phyloP scores from a whole-genome alignment of 768 basidiomycete genomes.

The Pleurotus salmoneostramineus region DNA sequence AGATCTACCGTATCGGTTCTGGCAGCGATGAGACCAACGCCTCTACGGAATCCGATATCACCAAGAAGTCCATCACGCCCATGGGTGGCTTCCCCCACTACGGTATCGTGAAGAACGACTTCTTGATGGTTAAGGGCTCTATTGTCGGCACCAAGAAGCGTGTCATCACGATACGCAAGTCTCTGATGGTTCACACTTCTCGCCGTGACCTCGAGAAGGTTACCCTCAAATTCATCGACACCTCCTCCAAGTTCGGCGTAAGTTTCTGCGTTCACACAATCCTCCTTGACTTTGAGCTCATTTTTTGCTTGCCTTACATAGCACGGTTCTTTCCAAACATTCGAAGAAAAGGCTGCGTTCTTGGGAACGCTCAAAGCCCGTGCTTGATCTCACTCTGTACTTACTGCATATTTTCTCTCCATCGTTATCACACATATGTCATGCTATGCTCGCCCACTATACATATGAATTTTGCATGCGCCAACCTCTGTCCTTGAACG shows the following conservation, averaged over 20 bases:
- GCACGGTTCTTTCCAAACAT: conserved; percentile 97
- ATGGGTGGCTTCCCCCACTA: conserved; percentile 99
- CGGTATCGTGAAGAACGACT: conserved; percentile 98
- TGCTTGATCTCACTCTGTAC: conserved; percentile 47
- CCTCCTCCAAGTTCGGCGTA: conserved; percentile 96
- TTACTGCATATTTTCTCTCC: conserved; percentile 35
- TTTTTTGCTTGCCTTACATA: conserved; percentile 21
- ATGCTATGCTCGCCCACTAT: conserved; percentile 28
- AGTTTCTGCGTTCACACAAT: conserved; percentile 21
- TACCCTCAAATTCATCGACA: conserved; percentile 97
- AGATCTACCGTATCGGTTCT: conserved; percentile 92
- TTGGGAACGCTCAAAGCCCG: conserved; percentile 86
- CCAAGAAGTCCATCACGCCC: conserved; percentile 91
- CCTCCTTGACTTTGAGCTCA: neutral
- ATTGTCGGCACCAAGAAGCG: conserved; percentile 97
- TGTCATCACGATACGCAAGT: conserved; percentile 95
- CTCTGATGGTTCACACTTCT: conserved; percentile 93
- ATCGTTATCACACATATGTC: conserved; percentile 30
- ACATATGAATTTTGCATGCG: conserved; percentile 10
- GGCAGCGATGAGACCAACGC: conserved; percentile 79
- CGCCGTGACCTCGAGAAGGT: conserved; percentile 98
- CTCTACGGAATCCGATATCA: conserved; percentile 92
- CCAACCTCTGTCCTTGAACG: neutral
- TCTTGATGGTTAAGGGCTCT: conserved; percentile 94
- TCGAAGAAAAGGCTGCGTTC: conserved; percentile 95